These are phyloP conservation scores for Sporothrix humicola DNA, from an alignment of 2,329 filamentous ascomycete genomes.

Conservation along the genomic window DNA sequence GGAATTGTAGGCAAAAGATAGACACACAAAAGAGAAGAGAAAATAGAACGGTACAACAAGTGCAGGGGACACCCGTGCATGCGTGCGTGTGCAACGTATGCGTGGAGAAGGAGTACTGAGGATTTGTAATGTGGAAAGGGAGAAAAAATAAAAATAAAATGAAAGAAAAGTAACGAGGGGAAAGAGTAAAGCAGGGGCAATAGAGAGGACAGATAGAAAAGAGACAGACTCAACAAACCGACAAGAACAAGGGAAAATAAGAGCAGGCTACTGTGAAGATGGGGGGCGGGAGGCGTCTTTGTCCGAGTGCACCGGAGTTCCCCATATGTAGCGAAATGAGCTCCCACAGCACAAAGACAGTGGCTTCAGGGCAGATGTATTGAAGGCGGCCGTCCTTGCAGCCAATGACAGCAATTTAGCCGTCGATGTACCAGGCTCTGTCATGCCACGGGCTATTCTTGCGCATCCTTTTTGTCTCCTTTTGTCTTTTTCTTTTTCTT, in stretches of 20 bases:
- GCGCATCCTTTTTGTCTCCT: background rate
- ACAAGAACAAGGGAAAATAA: background rate
- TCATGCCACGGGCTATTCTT: background rate
- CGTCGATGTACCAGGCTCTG: constrained; percentile 25
- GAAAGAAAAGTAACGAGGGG: background rate
- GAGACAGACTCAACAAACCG: background rate
- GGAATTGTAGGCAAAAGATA: background rate
- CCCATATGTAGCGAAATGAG: constrained; percentile 40
- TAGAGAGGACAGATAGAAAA: background rate
- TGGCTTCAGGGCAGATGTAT: constrained; percentile 15
- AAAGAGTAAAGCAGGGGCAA: background rate
- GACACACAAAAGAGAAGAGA: background rate
- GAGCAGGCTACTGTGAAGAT: background rate
- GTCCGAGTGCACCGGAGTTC: constrained; percentile 39
- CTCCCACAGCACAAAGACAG: constrained; percentile 35
- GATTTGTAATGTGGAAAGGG: background rate
- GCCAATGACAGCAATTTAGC: constrained; percentile 33
- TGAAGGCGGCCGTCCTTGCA: constrained; percentile 17
- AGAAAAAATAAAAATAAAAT: background rate
- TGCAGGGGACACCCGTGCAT: background rate
- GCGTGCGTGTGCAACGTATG: background rate
- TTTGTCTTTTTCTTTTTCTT: background rate
- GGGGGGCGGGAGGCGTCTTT: constrained; percentile 25
- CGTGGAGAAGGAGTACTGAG: background rate
- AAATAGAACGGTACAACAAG: background rate